These are phyloP conservation scores for Taiozyma sp. DNA, from an alignment of 1,139 yeast genomes.

Conservation along the genomic window DNA sequence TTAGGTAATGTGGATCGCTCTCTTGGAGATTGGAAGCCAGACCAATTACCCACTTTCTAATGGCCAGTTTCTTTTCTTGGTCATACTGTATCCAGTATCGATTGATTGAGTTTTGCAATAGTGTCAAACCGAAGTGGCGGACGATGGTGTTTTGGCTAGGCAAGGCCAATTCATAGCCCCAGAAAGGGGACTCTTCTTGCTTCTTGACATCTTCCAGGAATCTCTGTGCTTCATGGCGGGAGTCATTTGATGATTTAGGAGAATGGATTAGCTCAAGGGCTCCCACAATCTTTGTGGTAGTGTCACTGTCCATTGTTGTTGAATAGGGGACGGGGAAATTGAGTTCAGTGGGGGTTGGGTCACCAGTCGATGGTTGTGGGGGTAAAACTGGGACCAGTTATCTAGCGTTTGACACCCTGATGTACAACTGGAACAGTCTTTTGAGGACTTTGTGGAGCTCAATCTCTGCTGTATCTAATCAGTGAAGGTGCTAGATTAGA, in stretches of 20 bases:
- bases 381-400: background rate
- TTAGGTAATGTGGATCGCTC: slow-evolving; percentile 83
- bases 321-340: background rate
- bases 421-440: background rate
- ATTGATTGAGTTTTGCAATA: slow-evolving; percentile 68
- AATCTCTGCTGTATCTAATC: background rate
- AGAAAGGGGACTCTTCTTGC: slow-evolving; percentile 79
- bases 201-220: slow-evolving; percentile 72
- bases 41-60: slow-evolving; percentile 82
- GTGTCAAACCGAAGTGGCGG: slow-evolving; percentile 83
- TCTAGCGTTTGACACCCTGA: background rate
- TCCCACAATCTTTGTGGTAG: slow-evolving; percentile 36
- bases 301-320: slow-evolving; percentile 16
- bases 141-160: slow-evolving; percentile 64
- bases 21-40: slow-evolving; percentile 53
- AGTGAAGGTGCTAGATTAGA: background rate
- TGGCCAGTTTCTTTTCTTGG: slow-evolving; percentile 57
- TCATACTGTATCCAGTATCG: slow-evolving; percentile 51
- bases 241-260: slow-evolving; percentile 58
- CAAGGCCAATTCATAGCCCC: slow-evolving; percentile 86
- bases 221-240: slow-evolving; percentile 62
- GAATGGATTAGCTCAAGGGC: slow-evolving; percentile 80
- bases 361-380: background rate
- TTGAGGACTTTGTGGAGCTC: background rate
- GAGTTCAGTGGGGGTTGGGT: background rate